Conservation (phyloP, 2,329 filamentous ascomycete species). For the Talaromyces amestolkiae region DNA sequence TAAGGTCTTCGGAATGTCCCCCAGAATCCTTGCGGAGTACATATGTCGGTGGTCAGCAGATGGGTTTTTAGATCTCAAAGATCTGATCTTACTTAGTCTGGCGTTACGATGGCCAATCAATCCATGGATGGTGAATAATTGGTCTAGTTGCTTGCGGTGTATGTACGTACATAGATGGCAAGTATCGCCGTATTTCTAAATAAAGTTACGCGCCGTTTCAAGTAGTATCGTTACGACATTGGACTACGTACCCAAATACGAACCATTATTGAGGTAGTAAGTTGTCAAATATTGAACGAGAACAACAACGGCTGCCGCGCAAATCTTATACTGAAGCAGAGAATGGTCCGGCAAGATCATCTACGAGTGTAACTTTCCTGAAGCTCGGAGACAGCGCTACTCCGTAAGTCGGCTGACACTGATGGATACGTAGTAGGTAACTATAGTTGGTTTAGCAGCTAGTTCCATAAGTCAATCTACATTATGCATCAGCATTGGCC, state of each 20-base stretch:
- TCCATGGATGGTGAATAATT: neutral
- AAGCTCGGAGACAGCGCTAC: neutral
- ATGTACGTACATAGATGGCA: neutral
- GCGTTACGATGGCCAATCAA: neutral
- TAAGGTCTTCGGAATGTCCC: neutral
- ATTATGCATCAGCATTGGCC: constrained; percentile 6
- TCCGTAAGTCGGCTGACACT: constrained; percentile 1
- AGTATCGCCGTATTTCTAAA: neutral
- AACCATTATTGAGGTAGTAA: neutral
- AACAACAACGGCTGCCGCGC: neutral
- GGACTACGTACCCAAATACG: neutral
- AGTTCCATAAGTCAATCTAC: neutral
- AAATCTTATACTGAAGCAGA: neutral
- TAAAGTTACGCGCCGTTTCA: neutral
- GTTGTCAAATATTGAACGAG: neutral
- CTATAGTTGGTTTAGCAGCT: neutral
- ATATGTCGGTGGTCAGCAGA: neutral
- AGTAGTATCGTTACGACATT: neutral
- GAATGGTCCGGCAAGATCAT: neutral
- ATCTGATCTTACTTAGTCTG: constrained; percentile 1
- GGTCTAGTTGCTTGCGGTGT: neutral
- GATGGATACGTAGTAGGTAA: neutral
- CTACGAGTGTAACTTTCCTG: neutral
- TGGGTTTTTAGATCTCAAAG: neutral
- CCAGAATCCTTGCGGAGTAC: neutral